Base-by-base conservation (phyloP, 2,329 filamentous ascomycete genomes). In the Chaetomiaceae sp. region DNA sequence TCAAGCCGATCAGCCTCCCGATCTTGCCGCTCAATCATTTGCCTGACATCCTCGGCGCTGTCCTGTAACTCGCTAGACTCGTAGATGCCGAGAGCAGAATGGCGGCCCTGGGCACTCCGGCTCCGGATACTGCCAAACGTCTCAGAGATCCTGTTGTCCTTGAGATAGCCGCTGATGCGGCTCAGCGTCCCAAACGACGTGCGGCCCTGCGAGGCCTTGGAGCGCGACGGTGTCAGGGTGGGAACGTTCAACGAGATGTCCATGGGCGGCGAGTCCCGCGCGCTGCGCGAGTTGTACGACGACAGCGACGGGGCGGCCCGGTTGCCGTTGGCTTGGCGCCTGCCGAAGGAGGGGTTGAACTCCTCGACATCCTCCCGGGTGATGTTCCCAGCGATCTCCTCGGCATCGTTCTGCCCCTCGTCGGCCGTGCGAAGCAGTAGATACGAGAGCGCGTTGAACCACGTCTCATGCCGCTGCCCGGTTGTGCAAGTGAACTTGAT, bases 361-460 rank as follows among this genome's bases (percentile, higher is more conserved):
- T 96, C 94, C 36, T 84, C 79, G 2, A 85, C 75, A 57, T 87
- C 83, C 44, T 84, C 82, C 22, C 75, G 73, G 1, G 82, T 83
- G 47, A 86, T 77, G 59, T 77, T 75, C 36, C 75, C 76, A 1
- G 76, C 77, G 55, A 80, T 71, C 59, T 79, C 84, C 58, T 88
- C 79, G 4, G 80, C 76, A 60, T 83, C 81, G 6, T 80, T 74
- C 47, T 81, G 79, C n/a, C 75, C 79, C 34, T 87, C 85, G 19
- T 80, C 75, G 29, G 83, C 78, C 23, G 85, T 91, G 42, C 91
- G 85, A 27, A 96, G 79, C 33, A 97, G 79, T 14, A 99, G 80
- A 68, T 99, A 99, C 1, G 90, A 95, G 51, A 99, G 78, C 0
- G 94, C 91, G 66, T 97, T 97, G 78, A 94, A 96, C 94, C 94